Base-by-base conservation (phyloP, 1,139 yeast species). In the Torulaspora pretoriensis region DNA sequence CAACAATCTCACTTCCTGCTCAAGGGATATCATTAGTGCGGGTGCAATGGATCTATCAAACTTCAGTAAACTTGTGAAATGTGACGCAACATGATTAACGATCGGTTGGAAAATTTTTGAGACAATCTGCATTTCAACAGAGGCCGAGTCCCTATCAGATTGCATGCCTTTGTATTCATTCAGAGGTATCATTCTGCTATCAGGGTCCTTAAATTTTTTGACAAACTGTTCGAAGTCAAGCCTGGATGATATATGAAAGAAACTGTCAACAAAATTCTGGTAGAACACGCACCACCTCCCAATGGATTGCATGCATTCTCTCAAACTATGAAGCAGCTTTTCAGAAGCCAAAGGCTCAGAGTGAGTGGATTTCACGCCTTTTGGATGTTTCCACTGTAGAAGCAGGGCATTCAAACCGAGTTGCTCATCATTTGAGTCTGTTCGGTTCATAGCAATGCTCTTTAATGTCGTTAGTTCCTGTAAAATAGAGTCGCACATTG, bases 231-330 rank as follows among this genome's bases (percentile, higher is more conserved):
- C 67, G 52, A 78, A 83, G 27, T 71, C 71, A 3, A 68, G 52
- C 13, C 67, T 67, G 1, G 73, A 73, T 2, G 80, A 72, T 14
- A 81, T 68, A 52, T 86, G 94, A 68, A 89, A 88, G 46, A 88
- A 73, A 13, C 67, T 68, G 8, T 78, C 78, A 13, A 83, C 60
- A 49, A 87, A 81, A 54, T 77, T 80, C 54, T 86, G 95, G 40
- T 86, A 79, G 9, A 75, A 71, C 9, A 80, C 64, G 14, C 85
- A 70, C 2, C 74, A 65, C 38, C 64, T 57, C 33, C 68, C 65
- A 17, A 73, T 43, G 2, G 63, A 57, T 24, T 68, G 65, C 14
- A 75, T 52, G 3, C 65, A 48, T 4, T 56, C 46, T 32, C 63
- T 44, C 32, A 53, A 44, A 4, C 50, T 35, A 9, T 44, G 40